A percentile compares a stretch with the other conserved stretches of the same genome.
Conservation (phyloP, 208 protist species). For the Trypanosoma melophagium region DNA sequence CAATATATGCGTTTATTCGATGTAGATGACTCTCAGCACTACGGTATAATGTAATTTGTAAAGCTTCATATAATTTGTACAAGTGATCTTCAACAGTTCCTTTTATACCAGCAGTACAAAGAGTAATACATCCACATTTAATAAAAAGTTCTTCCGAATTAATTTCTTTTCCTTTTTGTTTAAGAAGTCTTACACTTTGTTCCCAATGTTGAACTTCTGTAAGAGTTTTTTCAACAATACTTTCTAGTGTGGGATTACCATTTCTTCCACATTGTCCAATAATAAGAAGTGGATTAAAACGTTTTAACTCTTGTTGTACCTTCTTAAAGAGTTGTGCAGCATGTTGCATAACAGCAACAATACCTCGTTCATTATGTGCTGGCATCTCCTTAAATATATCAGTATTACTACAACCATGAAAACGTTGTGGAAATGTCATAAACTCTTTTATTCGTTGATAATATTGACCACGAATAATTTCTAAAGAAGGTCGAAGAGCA, state of each 20-base stretch:
- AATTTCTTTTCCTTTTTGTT: slow-evolving; percentile 94
- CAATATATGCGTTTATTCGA: slow-evolving; percentile 86
- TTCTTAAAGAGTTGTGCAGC: slow-evolving; percentile 90
- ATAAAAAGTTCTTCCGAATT: slow-evolving; percentile 92
- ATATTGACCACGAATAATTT: slow-evolving; percentile 92
- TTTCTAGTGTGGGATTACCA: slow-evolving; percentile 81
- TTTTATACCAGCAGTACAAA: slow-evolving; percentile 94
- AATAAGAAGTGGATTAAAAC: slow-evolving; percentile 88
- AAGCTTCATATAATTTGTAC: slow-evolving; percentile 82
- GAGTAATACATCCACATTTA: slow-evolving; percentile 93
- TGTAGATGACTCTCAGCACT: slow-evolving; percentile 80
- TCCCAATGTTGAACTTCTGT: slow-evolving; percentile 95
- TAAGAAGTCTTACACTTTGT: slow-evolving; percentile 93
- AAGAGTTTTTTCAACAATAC: slow-evolving; percentile 85
- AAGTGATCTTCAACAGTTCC: slow-evolving; percentile 93
- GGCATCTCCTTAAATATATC: slow-evolving; percentile 91
- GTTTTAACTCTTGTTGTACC: slow-evolving; percentile 81
- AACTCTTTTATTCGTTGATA: slow-evolving; percentile 95
- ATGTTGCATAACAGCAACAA: slow-evolving; percentile 92
- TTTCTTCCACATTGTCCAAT: slow-evolving; percentile 85
- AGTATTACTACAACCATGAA: slow-evolving; percentile 86
- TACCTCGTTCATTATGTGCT: slow-evolving; percentile 81
- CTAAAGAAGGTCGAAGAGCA: slow-evolving; percentile 85
- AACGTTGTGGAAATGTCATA: slow-evolving; percentile 91
- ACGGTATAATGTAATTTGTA: slow-evolving; percentile 83